These are phyloP conservation scores for Trichocomaceae sp. DNA, from an alignment of 2,329 filamentous ascomycete genomes.

Conservation along the genomic window DNA sequence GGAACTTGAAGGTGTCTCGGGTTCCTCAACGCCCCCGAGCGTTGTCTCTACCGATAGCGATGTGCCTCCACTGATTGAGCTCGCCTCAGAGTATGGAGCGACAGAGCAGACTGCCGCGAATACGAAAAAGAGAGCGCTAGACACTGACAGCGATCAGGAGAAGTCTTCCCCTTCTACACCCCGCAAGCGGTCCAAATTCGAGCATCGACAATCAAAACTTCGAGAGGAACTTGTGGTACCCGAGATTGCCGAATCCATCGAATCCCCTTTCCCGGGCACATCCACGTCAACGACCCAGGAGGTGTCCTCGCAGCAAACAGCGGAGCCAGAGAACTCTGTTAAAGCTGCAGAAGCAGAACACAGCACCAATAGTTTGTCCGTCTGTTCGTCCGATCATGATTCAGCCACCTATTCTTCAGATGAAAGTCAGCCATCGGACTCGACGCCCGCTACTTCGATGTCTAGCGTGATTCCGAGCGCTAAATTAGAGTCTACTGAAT, in stretches of 20 bases:
- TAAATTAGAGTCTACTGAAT: slow-evolving; percentile 17
- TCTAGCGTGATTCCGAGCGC: slow-evolving; percentile 20
- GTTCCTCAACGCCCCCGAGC: neutral
- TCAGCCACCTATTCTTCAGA: slow-evolving; percentile 25
- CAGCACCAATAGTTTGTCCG: slow-evolving; percentile 15
- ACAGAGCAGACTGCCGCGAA: slow-evolving; percentile 16
- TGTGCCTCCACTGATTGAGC: neutral
- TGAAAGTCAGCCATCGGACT: slow-evolving; percentile 24
- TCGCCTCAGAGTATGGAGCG: neutral
- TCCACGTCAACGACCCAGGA: neutral
- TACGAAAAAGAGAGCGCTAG: slow-evolving; percentile 15
- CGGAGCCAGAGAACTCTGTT: neutral
- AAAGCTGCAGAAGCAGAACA: slow-evolving; percentile 1
- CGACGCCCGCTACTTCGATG: slow-evolving; percentile 33
- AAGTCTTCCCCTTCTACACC: slow-evolving; percentile 23
- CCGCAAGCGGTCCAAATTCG: slow-evolving; percentile 29
- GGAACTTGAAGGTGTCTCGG: neutral
- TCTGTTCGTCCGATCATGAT: slow-evolving; percentile 19
- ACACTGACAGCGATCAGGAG: slow-evolving; percentile 11
- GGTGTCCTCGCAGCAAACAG: neutral
- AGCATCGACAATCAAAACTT: slow-evolving; percentile 29
- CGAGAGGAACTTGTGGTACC: slow-evolving; percentile 31
- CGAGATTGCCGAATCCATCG: slow-evolving; percentile 21
- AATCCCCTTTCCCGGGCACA: slow-evolving; percentile 7
- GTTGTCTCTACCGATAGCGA: neutral